Evolutionary conservation across 169 alveolate genomes (phyloP).

Genomic region (Cryptosporidium bovis): DNA sequence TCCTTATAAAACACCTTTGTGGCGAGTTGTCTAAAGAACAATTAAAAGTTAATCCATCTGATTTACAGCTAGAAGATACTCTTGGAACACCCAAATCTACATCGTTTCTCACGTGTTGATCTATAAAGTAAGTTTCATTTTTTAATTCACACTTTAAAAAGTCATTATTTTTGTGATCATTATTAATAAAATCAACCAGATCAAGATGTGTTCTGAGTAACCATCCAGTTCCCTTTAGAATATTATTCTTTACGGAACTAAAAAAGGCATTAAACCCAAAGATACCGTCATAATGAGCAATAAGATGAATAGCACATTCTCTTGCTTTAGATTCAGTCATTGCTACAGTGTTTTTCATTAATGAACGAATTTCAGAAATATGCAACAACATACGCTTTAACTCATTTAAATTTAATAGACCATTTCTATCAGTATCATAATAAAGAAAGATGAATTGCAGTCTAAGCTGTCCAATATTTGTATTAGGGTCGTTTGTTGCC

Average conservation of each 20-base stretch:
- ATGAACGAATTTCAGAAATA: slow-evolving; percentile 57
- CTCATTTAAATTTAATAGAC: slow-evolving; percentile 72
- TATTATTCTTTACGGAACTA: slow-evolving; percentile 47
- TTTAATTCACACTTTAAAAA: neutral
- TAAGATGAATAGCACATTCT: slow-evolving; percentile 68
- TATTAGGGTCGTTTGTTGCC: slow-evolving; percentile 63
- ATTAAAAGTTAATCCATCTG: neutral
- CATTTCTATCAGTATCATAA: slow-evolving; percentile 76
- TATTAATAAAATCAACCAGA: slow-evolving; percentile 49
- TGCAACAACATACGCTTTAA: slow-evolving; percentile 55
- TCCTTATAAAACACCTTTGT: neutral
- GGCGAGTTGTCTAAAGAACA: neutral
- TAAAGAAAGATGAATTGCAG: slow-evolving; percentile 76
- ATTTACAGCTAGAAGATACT: neutral
- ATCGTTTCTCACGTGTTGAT: no score
- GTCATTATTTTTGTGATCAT: neutral
- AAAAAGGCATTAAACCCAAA: slow-evolving; percentile 70
- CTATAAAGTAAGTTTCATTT: neutral
- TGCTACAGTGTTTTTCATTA: slow-evolving; percentile 27
- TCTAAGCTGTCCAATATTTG: slow-evolving; percentile 74
- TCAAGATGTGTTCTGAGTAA: slow-evolving; percentile 61
- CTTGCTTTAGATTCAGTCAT: slow-evolving; percentile 67
- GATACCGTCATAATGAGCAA: slow-evolving; percentile 73
- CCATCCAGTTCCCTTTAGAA: slow-evolving; percentile 73
- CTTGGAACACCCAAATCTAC: neutral